A percentile compares a stretch with the other conserved stretches of the same genome.
phyloP scores from a whole-genome alignment of 1,284 basidiomycete genomes.

The Rhizoctonia solani region DNA sequence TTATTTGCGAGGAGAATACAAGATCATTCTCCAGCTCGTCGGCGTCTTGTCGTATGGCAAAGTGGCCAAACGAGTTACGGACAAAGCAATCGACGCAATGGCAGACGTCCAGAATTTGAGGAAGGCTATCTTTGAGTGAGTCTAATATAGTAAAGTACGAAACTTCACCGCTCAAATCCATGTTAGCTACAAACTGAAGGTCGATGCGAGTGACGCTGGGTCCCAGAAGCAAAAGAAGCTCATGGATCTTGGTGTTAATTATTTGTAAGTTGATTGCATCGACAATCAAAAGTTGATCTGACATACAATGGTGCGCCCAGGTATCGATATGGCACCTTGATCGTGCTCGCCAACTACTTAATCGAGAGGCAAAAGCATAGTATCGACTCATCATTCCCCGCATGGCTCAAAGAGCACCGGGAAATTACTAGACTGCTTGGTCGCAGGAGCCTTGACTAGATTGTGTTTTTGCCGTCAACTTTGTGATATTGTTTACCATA shows the following conservation, averaged over 20 bases:
- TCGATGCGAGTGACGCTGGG: slow-evolving; percentile 79
- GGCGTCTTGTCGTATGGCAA: slow-evolving; percentile 87
- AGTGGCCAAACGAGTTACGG: slow-evolving; percentile 90
- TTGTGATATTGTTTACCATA: not conserved
- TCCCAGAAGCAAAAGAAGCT: slow-evolving; percentile 76
- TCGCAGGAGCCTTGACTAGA: slow-evolving; percentile 71
- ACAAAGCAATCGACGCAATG: slow-evolving; percentile 87
- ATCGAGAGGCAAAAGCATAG: slow-evolving; percentile 62
- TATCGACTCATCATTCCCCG: slow-evolving; percentile 63
- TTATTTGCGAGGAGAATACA: slow-evolving; percentile 91
- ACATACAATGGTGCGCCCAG: slow-evolving; percentile 45
- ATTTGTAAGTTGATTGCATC: slow-evolving; percentile 61
- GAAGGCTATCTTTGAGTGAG: slow-evolving; percentile 87
- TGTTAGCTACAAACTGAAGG: slow-evolving; percentile 85
- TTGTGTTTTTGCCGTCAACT: not conserved
- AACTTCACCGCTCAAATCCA: not conserved
- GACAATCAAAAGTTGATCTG: slow-evolving; percentile 34
- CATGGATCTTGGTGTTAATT: slow-evolving; percentile 78
- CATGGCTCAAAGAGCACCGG: slow-evolving; percentile 79
- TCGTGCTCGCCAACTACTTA: slow-evolving; percentile 95
- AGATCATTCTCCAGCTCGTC: slow-evolving; percentile 92
- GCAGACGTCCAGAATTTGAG: slow-evolving; percentile 90
- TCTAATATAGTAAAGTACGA: not conserved
- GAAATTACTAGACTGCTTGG: slow-evolving; percentile 82
- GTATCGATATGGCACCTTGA: slow-evolving; percentile 87